These are phyloP conservation scores for Urtica urens DNA, from an alignment of 306 rosid species.

Conservation along the genomic window DNA sequence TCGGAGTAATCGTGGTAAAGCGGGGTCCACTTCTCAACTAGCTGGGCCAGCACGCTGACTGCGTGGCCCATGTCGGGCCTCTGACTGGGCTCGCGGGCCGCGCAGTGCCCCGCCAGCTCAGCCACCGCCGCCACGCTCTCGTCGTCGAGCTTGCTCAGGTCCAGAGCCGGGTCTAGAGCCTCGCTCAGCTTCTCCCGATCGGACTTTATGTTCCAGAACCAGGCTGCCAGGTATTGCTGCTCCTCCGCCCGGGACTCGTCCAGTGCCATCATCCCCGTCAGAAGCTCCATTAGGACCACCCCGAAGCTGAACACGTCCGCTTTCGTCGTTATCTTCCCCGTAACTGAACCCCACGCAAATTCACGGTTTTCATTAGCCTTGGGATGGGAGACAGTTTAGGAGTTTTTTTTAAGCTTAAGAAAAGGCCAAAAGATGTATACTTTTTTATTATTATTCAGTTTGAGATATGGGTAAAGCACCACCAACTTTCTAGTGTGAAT, in stretches of 20 bases:
- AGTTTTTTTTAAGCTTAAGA: too few species aligned
- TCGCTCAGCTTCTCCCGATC: slow-evolving; percentile 67
- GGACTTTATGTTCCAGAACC: slow-evolving; percentile 96
- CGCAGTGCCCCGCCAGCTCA: slow-evolving; percentile 94
- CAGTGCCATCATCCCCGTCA: slow-evolving; percentile 91
- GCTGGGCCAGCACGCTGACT: slow-evolving; percentile 70
- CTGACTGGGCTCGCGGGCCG: slow-evolving; percentile 84
- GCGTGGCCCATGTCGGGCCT: slow-evolving; percentile 97
- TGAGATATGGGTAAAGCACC: too few species aligned
- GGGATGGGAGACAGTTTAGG: too few species aligned
- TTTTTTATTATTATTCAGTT: too few species aligned
- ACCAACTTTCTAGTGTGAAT: too few species aligned
- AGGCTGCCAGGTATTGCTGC: slow-evolving; percentile 80
- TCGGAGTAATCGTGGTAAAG: slow-evolving; percentile 55
- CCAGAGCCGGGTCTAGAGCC: slow-evolving; percentile 65
- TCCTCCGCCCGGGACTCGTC: slow-evolving; percentile 86
- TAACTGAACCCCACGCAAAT: slow-evolving; percentile 53
- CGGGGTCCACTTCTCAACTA: slow-evolving; percentile 95
- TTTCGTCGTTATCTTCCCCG: slow-evolving; percentile 95
- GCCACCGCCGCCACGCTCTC: slow-evolving; percentile 56
- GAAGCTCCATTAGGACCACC: slow-evolving; percentile 90
- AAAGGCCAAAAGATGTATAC: too few species aligned
- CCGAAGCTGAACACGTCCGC: slow-evolving; percentile 97
- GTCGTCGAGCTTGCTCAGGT: slow-evolving; percentile 36
- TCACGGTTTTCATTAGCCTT: too few species aligned